phyloP scores from a whole-genome alignment of 495 filamentous ascomycete species.

The Talaromyces trachyspermus region DNA sequence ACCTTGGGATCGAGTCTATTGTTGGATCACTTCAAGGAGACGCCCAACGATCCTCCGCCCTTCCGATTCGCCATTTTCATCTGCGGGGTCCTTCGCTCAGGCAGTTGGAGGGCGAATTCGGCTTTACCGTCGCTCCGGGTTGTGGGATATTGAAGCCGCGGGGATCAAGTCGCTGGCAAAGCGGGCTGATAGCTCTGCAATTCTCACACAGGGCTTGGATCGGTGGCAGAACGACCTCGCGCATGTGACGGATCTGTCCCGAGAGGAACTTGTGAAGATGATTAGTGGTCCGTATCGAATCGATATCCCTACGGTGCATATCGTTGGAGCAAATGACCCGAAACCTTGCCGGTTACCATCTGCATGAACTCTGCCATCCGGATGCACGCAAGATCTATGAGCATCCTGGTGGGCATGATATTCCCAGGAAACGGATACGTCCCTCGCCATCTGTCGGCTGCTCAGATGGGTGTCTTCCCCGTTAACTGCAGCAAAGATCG shows the following conservation, averaged over 20 bases:
- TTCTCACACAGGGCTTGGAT: constrained; percentile 19
- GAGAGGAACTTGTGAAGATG: constrained; percentile 41
- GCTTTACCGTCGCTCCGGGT: constrained; percentile 36
- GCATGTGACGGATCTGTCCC: constrained; percentile 33
- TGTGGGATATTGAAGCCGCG: constrained; percentile 28
- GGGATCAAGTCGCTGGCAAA: constrained; percentile 22
- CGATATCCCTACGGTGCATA: constrained; percentile 53
- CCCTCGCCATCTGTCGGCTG: constrained; percentile 31
- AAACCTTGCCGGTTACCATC: constrained; percentile 46
- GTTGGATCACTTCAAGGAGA: constrained; percentile 30
- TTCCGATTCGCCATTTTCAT: constrained; percentile 57
- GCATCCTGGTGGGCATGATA: constrained; percentile 51
- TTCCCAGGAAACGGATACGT: constrained; percentile 36
- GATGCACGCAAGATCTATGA: constrained; percentile 40
- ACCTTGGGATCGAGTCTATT: constrained; percentile 39
- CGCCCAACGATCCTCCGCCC: constrained; percentile 28
- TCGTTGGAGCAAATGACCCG: constrained; percentile 53
- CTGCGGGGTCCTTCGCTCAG: constrained; percentile 45
- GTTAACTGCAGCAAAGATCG: not conserved
- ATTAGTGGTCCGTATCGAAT: constrained; percentile 36
- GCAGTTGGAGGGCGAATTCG: constrained; percentile 42
- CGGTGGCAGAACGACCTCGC: constrained; percentile 20
- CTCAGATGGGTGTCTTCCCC: constrained; percentile 27
- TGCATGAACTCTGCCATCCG: constrained; percentile 46
- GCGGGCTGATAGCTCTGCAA: constrained; percentile 21